A percentile compares a stretch with the other conserved stretches of the same genome.
phyloP scores from a whole-genome alignment of 192 early-diverging fungal genomes.

The Podila minutissima region DNA sequence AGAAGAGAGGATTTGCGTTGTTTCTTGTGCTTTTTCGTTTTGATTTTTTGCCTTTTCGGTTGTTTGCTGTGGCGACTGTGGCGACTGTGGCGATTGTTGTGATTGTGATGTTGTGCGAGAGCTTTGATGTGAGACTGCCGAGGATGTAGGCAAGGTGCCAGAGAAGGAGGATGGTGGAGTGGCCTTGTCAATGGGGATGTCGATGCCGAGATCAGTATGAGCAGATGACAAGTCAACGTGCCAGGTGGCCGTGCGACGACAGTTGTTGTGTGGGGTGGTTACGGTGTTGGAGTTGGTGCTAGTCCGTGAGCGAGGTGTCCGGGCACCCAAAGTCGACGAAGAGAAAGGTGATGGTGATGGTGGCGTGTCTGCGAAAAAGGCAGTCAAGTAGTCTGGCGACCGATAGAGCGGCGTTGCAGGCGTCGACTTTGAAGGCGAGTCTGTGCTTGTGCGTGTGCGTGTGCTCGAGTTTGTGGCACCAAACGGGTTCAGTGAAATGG shows the following conservation, averaged over 20 bases:
- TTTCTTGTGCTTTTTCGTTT: background rate
- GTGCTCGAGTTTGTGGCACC: background rate
- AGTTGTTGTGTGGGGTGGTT: background rate
- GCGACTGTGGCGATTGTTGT: background rate
- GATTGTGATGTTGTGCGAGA: background rate
- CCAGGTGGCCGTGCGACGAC: background rate
- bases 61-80: no score
- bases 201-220: background rate
- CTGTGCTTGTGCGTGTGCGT: background rate
- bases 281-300: background rate
- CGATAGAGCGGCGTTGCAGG: background rate
- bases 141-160: background rate
- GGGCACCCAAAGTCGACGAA: background rate
- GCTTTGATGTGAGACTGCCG: background rate
- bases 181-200: background rate
- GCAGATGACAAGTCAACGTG: background rate
- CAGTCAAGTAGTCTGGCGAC: conserved; percentile 47
- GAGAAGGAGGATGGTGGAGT: background rate
- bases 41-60: no score
- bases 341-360: background rate
- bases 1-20: background rate
- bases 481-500: background rate
- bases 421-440: background rate
- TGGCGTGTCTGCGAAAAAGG: conserved; percentile 36
- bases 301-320: background rate